These are phyloP conservation scores for Malus hybrid DNA, from an alignment of 331 rosid genomes.

Conservation along the genomic window DNA sequence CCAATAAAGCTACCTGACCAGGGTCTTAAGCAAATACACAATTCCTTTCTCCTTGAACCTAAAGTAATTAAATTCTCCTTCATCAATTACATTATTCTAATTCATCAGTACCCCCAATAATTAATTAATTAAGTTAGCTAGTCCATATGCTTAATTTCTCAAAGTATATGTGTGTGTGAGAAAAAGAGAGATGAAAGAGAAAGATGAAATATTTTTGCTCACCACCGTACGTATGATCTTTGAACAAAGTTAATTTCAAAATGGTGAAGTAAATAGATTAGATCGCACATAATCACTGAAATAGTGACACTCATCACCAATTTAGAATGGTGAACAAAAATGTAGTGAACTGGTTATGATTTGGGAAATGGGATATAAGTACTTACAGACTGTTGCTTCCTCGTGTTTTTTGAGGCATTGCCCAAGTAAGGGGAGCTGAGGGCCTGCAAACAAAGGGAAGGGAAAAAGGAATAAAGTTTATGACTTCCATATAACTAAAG, in stretches of 20 bases:
- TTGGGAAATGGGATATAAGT: conserved; percentile 35
- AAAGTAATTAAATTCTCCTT: conserved; percentile 4
- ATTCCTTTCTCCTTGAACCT: conserved; percentile 23
- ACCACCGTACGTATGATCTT: too few relatives aligned
- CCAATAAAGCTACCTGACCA: conserved; percentile 44
- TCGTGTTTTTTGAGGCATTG: conserved; percentile 47
- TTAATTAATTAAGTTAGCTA: background rate
- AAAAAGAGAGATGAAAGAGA: background rate
- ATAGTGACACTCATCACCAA: too few relatives aligned
- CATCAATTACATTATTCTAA: conserved; percentile 22
- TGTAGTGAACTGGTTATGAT: background rate
- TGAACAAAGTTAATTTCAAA: too few relatives aligned
- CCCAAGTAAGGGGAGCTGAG: conserved; percentile 77
- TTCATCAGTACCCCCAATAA: background rate
- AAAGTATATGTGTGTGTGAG: background rate
- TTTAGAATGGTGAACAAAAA: too few relatives aligned
- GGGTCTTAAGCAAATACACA: conserved; percentile 30
- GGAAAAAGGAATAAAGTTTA: conserved; percentile 8
- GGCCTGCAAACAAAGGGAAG: conserved; percentile 44
- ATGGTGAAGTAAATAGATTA: too few relatives aligned
- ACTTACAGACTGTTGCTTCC: conserved; percentile 55
- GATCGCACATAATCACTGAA: too few relatives aligned
- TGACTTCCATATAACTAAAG: conserved; percentile 34
- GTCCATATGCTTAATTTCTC: background rate
- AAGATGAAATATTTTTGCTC: background rate